A percentile compares a stretch with the other conserved stretches of the same genome.
Evolutionary conservation across 2,329 filamentous ascomycete species (phyloP).

Genomic region (Apiospora sp.): DNA sequence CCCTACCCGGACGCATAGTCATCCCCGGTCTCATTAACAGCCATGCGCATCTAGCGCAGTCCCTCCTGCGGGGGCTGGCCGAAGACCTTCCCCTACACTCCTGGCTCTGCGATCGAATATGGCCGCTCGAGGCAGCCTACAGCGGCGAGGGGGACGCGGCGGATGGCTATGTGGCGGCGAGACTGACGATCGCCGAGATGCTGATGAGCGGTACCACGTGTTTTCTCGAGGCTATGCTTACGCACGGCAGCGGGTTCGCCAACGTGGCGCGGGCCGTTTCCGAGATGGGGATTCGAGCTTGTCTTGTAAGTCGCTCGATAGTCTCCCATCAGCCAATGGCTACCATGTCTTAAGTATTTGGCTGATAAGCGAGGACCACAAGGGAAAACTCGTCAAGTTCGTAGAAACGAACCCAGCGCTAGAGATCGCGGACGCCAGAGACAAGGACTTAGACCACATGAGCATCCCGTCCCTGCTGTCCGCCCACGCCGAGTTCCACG

Average conservation of each 20-base stretch:
- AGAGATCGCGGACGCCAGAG: conserved; percentile 45
- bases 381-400: conserved; percentile 48
- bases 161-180: conserved; percentile 57
- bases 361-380: neutral
- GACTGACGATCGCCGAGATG: conserved; percentile 59
- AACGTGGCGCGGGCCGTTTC: conserved; percentile 33
- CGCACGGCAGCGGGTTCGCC: conserved; percentile 37
- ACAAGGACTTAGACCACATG: conserved; percentile 47
- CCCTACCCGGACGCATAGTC: conserved; percentile 52
- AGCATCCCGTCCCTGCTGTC: conserved; percentile 42
- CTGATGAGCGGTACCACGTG: conserved; percentile 57
- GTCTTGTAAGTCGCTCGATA: conserved; percentile 31
- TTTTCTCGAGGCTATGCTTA: conserved; percentile 60
- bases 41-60: conserved; percentile 59
- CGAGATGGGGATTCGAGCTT: conserved; percentile 34
- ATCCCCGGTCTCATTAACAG: conserved; percentile 59
- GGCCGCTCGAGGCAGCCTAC: conserved; percentile 45
- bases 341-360: no score
- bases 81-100: conserved; percentile 58
- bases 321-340: neutral
- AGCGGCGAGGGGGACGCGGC: conserved; percentile 37
- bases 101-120: conserved; percentile 60
- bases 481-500: conserved; percentile 41
- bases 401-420: conserved; percentile 44
- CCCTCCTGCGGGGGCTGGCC: conserved; percentile 55